Evolutionary conservation across 2,329 filamentous ascomycete species (phyloP), one percentile per base, ranked within the genome.

Genomic region (Aspergillus cejpii): DNA sequence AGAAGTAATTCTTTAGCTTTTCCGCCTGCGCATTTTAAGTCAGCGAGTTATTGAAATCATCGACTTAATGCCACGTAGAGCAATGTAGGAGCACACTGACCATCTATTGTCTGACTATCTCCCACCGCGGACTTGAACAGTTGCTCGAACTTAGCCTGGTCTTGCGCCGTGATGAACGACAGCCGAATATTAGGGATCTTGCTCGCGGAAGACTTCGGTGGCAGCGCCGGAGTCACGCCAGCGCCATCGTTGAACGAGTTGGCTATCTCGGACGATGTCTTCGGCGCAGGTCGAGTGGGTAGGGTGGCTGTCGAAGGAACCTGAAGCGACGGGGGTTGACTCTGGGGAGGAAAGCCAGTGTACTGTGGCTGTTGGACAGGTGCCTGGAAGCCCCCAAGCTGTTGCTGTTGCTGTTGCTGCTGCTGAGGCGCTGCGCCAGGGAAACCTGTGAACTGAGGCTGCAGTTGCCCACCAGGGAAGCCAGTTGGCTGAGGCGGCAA

Each of bases 91-190:
- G 38, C 19, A 28, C 34, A 57, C 54, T 49, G 45, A 66, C 85
- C 92, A 38, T 89, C 88, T 74, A 98, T 81, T 43, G 90, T 85
- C 59, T 90, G 84, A 47, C 78, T 80, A 54, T 89, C 84, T 26
- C 89, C 88, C 27, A 91, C 88, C 11, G 92, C 91, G 44, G 90
- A 94, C 71, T 92, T 96, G 75, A 98, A 98, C 33, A 98, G 73
- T 45, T 92, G 92, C 73, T 98, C 92, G 59, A 98, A 98, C 71
- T 95, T 96, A 60, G 87, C 80, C 69, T 98, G 92, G 63, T 98
- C 92, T 60, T 85, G 81, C 20, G 87, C 90, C 2, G 91, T 96
- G 61, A 98, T 95, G 66, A 98, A 98, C 2, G 90, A 95, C 49
- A 98, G 72, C 39, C 92, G 80, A 54, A 97, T 94, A 64, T 86